A percentile compares a stretch with the other conserved stretches of the same genome.
Conservation (phyloP, 768 basidiomycete genomes). For the Pisolithus orientalis region DNA sequence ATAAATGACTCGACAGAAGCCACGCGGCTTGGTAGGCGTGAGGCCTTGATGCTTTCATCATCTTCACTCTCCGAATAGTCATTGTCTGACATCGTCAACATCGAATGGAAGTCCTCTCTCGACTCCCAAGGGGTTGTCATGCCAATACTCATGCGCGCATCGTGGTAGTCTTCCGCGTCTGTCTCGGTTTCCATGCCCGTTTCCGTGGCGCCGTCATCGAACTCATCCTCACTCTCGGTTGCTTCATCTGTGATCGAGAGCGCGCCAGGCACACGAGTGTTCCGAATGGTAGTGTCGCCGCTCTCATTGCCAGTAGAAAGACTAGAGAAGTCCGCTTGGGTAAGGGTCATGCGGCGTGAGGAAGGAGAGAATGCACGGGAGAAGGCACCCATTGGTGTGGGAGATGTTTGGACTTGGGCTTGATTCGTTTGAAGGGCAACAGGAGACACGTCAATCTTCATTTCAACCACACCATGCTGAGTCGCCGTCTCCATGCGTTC, state of each 20-base stretch:
- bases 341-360: conserved; percentile 40
- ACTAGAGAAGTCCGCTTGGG: conserved; percentile 37
- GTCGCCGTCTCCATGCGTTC: conserved; percentile 42
- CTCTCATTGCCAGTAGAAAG: conserved; percentile 35
- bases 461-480: conserved; percentile 36
- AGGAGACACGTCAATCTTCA: conserved; percentile 33
- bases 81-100: conserved; percentile 63
- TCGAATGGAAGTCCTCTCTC: conserved; percentile 70
- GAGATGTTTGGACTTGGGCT: conserved; percentile 34
- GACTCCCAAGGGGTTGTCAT: conserved; percentile 64
- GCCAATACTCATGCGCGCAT: conserved; percentile 61
- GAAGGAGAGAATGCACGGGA: conserved; percentile 17
- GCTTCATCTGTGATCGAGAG: conserved; percentile 16
- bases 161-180: conserved; percentile 68
- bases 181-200: conserved; percentile 65
- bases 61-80: conserved; percentile 53
- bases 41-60: conserved; percentile 71
- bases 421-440: conserved; percentile 18
- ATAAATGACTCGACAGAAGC: conserved; percentile 19
- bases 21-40: conserved; percentile 35
- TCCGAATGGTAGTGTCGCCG: conserved; percentile 27
- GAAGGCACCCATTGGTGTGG: conserved; percentile 20
- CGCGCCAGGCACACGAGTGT: conserved; percentile 15
- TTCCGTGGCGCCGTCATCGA: conserved; percentile 43
- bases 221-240: conserved; percentile 34